Evolutionary conservation across 2,329 filamentous ascomycete genomes (phyloP).

Genomic region (Pseudocercospora musae): DNA sequence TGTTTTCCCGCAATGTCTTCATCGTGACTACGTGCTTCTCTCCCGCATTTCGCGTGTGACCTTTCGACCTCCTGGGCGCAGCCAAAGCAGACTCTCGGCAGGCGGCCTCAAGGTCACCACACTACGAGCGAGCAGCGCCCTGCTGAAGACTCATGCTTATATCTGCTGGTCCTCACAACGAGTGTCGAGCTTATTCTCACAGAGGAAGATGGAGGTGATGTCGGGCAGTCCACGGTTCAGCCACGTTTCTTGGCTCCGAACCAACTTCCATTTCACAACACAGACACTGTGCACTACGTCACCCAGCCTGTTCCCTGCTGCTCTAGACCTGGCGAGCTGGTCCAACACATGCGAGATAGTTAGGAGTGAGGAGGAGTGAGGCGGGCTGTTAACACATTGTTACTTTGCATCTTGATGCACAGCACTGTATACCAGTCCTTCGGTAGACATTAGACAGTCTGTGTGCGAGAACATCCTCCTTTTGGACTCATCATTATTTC

Average conservation of each 20-base stretch:
- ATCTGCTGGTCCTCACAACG: no score
- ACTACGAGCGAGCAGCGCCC: background rate
- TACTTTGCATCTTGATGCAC: background rate
- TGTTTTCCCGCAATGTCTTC: background rate
- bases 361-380: conserved; percentile 1
- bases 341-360: background rate
- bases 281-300: background rate
- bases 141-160: no score
- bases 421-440: background rate
- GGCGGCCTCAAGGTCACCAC: background rate
- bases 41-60: background rate
- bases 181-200: background rate
- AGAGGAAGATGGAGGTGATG: background rate
- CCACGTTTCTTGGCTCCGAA: background rate
- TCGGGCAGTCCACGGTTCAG: background rate
- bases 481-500: background rate
- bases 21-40: background rate
- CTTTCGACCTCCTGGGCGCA: background rate
- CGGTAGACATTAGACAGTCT: no score
- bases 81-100: background rate
- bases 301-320: background rate
- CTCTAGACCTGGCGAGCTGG: background rate
- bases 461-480: background rate
- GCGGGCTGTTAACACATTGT: no score
- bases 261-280: background rate